A percentile compares a stretch with the other conserved stretches of the same genome.
Conservation (phyloP, 2,329 filamentous ascomycete genomes). For the Aureobasidium sp. region DNA sequence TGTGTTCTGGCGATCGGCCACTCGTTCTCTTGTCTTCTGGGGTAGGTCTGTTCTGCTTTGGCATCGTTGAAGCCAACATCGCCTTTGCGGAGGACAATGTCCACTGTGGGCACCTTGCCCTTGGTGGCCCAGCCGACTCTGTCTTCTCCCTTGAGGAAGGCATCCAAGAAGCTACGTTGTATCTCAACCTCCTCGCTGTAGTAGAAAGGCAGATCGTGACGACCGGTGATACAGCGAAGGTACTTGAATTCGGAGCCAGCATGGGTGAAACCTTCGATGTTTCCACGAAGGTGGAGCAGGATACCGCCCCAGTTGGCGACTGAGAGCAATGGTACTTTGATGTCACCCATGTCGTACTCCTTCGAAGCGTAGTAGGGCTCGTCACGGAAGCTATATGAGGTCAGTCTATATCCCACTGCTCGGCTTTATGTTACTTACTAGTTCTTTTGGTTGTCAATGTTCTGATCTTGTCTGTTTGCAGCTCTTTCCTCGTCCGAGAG, state of each 20-base stretch:
- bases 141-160: slow-evolving; percentile 62
- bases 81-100: slow-evolving; percentile 55
- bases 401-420: slow-evolving; percentile 23
- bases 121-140: slow-evolving; percentile 48
- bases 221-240: slow-evolving; percentile 58
- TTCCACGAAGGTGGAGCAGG: slow-evolving; percentile 59
- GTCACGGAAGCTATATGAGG: slow-evolving; percentile 49
- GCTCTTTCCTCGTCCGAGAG: slow-evolving; percentile 45
- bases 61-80: slow-evolving; percentile 57
- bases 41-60: slow-evolving; percentile 48
- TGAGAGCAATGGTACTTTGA: slow-evolving; percentile 57
- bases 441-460: slow-evolving; percentile 35
- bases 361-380: slow-evolving; percentile 56
- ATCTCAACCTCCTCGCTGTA: slow-evolving; percentile 60
- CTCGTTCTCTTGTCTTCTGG: slow-evolving; percentile 48
- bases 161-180: slow-evolving; percentile 59
- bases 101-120: slow-evolving; percentile 53
- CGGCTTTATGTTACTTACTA: slow-evolving; percentile 27
- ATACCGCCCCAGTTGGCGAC: slow-evolving; percentile 68
- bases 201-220: slow-evolving; percentile 65
- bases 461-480: slow-evolving; percentile 35
- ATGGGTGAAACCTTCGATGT: slow-evolving; percentile 55
- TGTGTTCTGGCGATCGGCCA: slow-evolving; percentile 61
- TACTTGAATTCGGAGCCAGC: slow-evolving; percentile 61
- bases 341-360: slow-evolving; percentile 57